Conservation (phyloP, 805 yeast genomes). For the Nakazawaea siamensis region DNA sequence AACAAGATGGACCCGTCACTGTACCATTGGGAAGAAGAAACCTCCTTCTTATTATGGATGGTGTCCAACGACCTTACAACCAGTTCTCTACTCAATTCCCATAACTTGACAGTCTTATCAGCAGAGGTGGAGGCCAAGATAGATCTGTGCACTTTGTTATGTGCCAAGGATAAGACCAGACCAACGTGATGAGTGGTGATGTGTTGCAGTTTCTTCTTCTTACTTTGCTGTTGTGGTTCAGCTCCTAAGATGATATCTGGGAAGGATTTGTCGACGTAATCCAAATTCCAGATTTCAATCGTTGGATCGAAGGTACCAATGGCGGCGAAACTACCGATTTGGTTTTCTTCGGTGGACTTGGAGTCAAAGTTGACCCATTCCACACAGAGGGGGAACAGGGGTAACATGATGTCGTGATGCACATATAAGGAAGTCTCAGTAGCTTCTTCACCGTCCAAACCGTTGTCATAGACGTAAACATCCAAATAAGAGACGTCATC, state of each 20-base stretch:
- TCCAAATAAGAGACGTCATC: slow-evolving; percentile 91
- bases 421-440: slow-evolving; percentile 78
- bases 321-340: slow-evolving; percentile 87
- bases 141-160: slow-evolving; percentile 73
- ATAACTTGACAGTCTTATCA: slow-evolving; percentile 86
- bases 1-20: slow-evolving; percentile 59
- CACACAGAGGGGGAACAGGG: slow-evolving; percentile 92
- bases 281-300: slow-evolving; percentile 95
- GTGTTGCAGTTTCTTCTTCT: slow-evolving; percentile 39
- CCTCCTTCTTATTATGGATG: slow-evolving; percentile 73
- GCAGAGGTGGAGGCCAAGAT: slow-evolving; percentile 93
- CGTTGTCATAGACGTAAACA: slow-evolving; percentile 89
- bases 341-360: slow-evolving; percentile 31
- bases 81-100: slow-evolving; percentile 75
- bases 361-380: slow-evolving; percentile 89
- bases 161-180: slow-evolving; percentile 83
- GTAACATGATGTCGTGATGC: slow-evolving; percentile 95
- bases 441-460: slow-evolving; percentile 56
- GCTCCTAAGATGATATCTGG: slow-evolving; percentile 92
- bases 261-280: slow-evolving; percentile 85
- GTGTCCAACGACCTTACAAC: slow-evolving; percentile 71
- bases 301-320: slow-evolving; percentile 96
- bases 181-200: slow-evolving; percentile 80
- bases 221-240: slow-evolving; percentile 45
- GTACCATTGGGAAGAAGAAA: slow-evolving; percentile 87